phyloP scores from a whole-genome alignment of 805 yeast genomes.

The Hanseniaspora nectarophila region DNA sequence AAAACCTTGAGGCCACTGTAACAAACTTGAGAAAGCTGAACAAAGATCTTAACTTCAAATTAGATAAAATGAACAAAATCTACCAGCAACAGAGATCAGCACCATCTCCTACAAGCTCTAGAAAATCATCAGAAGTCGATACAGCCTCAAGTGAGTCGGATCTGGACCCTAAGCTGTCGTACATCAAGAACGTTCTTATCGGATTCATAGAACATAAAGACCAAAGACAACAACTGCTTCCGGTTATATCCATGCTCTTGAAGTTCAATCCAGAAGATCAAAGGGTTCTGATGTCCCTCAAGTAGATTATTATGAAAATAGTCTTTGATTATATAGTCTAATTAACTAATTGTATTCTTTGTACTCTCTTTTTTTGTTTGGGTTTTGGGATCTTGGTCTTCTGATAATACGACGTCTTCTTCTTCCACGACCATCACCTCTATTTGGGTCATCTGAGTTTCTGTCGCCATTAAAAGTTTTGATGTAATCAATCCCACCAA shows the following conservation, averaged over 20 bases:
- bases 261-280: slow-evolving; percentile 57
- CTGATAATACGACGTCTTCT: neutral
- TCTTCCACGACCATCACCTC: neutral
- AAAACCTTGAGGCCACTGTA: slow-evolving; percentile 46
- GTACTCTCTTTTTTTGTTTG: neutral
- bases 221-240: slow-evolving; percentile 73
- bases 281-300: slow-evolving; percentile 47
- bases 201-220: slow-evolving; percentile 88
- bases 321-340: neutral
- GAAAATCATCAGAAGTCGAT: neutral
- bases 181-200: slow-evolving; percentile 75
- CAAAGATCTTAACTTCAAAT: slow-evolving; percentile 55
- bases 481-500: slow-evolving; percentile 52
- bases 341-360: neutral
- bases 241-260: slow-evolving; percentile 69
- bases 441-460: neutral
- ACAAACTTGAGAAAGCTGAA: slow-evolving; percentile 45
- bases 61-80: slow-evolving; percentile 50
- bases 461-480: slow-evolving; percentile 19
- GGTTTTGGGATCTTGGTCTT: neutral
- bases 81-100: slow-evolving; percentile 4
- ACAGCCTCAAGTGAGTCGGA: slow-evolving; percentile 14
- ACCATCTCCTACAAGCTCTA: neutral
- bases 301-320: too few species aligned
- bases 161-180: slow-evolving; percentile 46